Evolutionary conservation across 116 monocot genomes (phyloP).

Genomic region (Cymodocea nodosa): DNA sequence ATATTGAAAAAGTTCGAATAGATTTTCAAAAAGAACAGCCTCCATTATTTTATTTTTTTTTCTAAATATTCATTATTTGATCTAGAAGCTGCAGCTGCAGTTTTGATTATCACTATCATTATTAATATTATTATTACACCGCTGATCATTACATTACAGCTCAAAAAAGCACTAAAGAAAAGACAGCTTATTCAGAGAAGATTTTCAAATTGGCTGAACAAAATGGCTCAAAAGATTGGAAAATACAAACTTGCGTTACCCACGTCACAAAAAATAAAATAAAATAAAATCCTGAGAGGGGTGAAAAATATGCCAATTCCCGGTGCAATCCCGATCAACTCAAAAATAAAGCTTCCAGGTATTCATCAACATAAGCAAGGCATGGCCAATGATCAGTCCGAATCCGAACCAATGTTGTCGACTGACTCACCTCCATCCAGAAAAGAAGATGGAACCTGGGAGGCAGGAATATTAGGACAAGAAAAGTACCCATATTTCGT

Average conservation of each 20-base stretch:
- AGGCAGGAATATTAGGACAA: conserved; percentile 76
- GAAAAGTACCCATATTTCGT: conserved; percentile 41
- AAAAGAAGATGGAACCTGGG: conserved; percentile 89
- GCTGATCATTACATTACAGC: too few relatives aligned
- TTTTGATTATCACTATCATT: too few relatives aligned
- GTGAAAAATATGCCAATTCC: background rate
- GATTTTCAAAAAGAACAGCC: too few relatives aligned
- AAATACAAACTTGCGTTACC: background rate
- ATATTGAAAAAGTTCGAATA: too few relatives aligned
- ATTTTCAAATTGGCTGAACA: background rate
- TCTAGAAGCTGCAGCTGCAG: too few relatives aligned
- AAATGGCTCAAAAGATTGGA: background rate
- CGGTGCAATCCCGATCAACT: background rate
- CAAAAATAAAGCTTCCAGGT: conserved; percentile 61
- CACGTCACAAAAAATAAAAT: background rate
- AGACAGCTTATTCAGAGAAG: background rate
- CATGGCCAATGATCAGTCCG: conserved; percentile 98
- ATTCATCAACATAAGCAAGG: conserved; percentile 90
- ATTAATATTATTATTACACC: too few relatives aligned
- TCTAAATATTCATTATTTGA: too few relatives aligned
- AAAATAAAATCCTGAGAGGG: background rate
- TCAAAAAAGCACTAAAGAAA: background rate
- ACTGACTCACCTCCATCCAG: conserved; percentile 63
- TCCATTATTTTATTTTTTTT: too few relatives aligned
- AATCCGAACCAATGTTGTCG: conserved; percentile 75